Evolutionary conservation across 257 asterid genomes (phyloP).

Genomic region (Ocimum tenuiflorum): DNA sequence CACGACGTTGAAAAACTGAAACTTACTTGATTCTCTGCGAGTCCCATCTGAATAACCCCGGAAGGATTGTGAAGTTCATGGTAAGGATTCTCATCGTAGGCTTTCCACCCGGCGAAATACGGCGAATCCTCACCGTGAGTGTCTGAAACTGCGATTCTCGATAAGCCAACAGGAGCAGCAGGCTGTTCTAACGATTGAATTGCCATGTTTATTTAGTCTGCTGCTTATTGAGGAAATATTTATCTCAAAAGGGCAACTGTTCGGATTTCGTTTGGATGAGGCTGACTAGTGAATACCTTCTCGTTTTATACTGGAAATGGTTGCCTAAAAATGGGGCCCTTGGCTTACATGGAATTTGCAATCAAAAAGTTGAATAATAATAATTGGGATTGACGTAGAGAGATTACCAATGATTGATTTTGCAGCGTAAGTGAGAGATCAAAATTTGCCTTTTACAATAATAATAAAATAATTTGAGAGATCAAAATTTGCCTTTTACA

Average conservation of each 20-base stretch:
- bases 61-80: conserved; percentile 45
- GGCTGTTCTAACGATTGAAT: conserved; percentile 28
- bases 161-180: conserved; percentile 33
- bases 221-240: no score
- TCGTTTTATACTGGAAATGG: conserved; percentile 29
- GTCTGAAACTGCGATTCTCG: conserved; percentile 44
- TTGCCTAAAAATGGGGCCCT: no score
- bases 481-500: conserved; percentile 17
- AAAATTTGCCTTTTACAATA: conserved; percentile 3
- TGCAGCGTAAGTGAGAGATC: conserved; percentile 15
- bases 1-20: no score
- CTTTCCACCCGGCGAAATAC: conserved; percentile 94
- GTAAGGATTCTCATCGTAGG: conserved; percentile 77
- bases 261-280: conserved; percentile 12
- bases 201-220: no score
- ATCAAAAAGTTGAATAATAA: no score
- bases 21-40: conserved; percentile 80
- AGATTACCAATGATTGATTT: conserved; percentile 30
- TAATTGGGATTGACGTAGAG: no score
- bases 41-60: conserved; percentile 93
- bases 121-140: conserved; percentile 91
- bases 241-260: no score
- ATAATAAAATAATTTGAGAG: conserved; percentile 8
- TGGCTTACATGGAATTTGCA: conserved; percentile 5
- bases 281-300: neutral